Percentiles rank a stretch among this genome's conserved stretches.
phyloP scores from a whole-genome alignment of 805 yeast species.

The Torulaspora indica region DNA sequence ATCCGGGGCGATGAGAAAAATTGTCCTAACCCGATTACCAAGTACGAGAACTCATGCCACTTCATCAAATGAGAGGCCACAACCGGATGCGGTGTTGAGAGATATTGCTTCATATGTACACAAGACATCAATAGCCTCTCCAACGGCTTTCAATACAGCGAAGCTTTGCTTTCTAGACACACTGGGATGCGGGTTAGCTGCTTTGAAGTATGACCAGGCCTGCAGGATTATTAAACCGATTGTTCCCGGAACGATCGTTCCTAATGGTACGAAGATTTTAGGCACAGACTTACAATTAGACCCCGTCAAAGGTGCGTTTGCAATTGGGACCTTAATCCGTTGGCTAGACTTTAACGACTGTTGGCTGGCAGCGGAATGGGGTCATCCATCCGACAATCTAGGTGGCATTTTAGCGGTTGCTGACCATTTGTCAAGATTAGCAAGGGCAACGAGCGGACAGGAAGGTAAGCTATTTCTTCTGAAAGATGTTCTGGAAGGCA shows the following conservation, averaged over 20 bases:
- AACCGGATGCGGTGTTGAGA: slow-evolving; percentile 45
- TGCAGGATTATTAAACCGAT: slow-evolving; percentile 48
- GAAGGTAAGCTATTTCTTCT: slow-evolving; percentile 44
- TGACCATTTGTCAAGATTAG: slow-evolving; percentile 48
- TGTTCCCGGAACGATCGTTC: slow-evolving; percentile 53
- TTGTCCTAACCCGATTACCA: neutral
- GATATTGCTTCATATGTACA: slow-evolving; percentile 52
- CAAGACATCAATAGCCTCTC: slow-evolving; percentile 41
- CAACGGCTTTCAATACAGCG: slow-evolving; percentile 51
- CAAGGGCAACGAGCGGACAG: slow-evolving; percentile 39
- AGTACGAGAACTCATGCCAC: neutral
- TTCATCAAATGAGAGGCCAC: slow-evolving; percentile 44
- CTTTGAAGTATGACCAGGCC: slow-evolving; percentile 49
- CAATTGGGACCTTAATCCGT: slow-evolving; percentile 52
- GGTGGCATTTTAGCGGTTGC: slow-evolving; percentile 58
- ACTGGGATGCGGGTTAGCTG: slow-evolving; percentile 57
- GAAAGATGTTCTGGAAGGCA: slow-evolving; percentile 48
- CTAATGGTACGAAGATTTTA: slow-evolving; percentile 51
- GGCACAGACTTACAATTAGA: slow-evolving; percentile 50
- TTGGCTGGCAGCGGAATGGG: slow-evolving; percentile 70
- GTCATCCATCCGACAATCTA: slow-evolving; percentile 58
- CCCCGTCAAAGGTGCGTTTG: slow-evolving; percentile 56
- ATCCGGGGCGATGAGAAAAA: neutral
- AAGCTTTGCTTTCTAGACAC: slow-evolving; percentile 53
- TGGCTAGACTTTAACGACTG: slow-evolving; percentile 63